Conservation (phyloP, 2,329 filamentous ascomycete species). For the Hypomyces rosellus region DNA sequence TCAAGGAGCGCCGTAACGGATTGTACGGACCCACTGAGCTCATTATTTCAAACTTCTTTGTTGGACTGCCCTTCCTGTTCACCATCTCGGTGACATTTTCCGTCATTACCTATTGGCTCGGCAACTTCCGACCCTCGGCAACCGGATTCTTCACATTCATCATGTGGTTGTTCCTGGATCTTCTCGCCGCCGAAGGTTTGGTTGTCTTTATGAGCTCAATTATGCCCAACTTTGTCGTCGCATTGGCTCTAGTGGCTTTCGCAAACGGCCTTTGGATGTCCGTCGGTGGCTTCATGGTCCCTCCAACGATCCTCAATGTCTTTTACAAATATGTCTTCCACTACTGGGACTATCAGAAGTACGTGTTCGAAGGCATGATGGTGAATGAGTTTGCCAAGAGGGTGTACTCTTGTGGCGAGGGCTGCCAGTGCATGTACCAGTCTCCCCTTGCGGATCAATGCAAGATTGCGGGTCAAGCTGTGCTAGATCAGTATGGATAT, state of each 20-base stretch:
- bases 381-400: slow-evolving; percentile 72
- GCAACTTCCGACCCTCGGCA: slow-evolving; percentile 62
- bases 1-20: slow-evolving; percentile 70
- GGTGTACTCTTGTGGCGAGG: slow-evolving; percentile 42
- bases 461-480: slow-evolving; percentile 62
- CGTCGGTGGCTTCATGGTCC: slow-evolving; percentile 75
- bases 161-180: slow-evolving; percentile 79
- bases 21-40: slow-evolving; percentile 70
- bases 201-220: slow-evolving; percentile 70
- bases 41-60: slow-evolving; percentile 72
- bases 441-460: slow-evolving; percentile 51
- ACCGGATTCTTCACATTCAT: slow-evolving; percentile 69
- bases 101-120: slow-evolving; percentile 71
- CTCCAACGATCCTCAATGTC: slow-evolving; percentile 63
- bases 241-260: slow-evolving; percentile 74
- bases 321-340: slow-evolving; percentile 87
- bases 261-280: slow-evolving; percentile 89
- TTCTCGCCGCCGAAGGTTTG: slow-evolving; percentile 74
- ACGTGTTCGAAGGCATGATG: slow-evolving; percentile 92
- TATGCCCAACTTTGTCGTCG: slow-evolving; percentile 73
- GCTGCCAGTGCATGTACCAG: slow-evolving; percentile 65
- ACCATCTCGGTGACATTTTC: slow-evolving; percentile 71
- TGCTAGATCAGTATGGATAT: slow-evolving; percentile 67
- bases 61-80: slow-evolving; percentile 76
- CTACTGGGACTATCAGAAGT: slow-evolving; percentile 82